Percentiles rank a stretch among this genome's conserved stretches.
Conservation (phyloP, 2,329 filamentous ascomycete genomes). For the Pseudogymnoascus sp. region DNA sequence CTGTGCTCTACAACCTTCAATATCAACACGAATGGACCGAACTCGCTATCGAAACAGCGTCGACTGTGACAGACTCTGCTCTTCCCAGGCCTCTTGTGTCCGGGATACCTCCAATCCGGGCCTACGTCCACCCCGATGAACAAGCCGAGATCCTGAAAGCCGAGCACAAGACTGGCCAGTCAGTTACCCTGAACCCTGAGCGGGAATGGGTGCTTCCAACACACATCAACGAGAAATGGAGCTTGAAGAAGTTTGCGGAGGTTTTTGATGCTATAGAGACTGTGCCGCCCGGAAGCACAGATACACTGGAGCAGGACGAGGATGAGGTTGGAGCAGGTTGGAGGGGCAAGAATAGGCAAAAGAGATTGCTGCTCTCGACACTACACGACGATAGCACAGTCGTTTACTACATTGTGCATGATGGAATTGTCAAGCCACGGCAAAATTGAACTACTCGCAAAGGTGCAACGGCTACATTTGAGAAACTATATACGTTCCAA, state of each 20-base stretch:
- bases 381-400: conserved; percentile 75
- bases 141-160: conserved; percentile 65
- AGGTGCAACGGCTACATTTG: neutral
- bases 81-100: conserved; percentile 59
- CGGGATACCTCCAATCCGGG: conserved; percentile 62
- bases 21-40: conserved; percentile 70
- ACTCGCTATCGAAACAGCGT: conserved; percentile 46
- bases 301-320: conserved; percentile 20
- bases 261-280: conserved; percentile 58
- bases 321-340: conserved; percentile 33
- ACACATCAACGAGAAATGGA: conserved; percentile 67
- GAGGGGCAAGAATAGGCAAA: conserved; percentile 43
- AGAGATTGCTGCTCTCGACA: conserved; percentile 66
- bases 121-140: conserved; percentile 77
- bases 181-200: conserved; percentile 46
- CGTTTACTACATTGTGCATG: conserved; percentile 77
- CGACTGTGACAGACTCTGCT: conserved; percentile 32
- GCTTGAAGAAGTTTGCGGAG: conserved; percentile 54
- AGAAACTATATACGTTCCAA: neutral
- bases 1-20: conserved; percentile 63
- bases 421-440: conserved; percentile 78
- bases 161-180: conserved; percentile 42
- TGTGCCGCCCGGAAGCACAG: conserved; percentile 34
- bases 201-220: conserved; percentile 72
- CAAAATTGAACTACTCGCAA: conserved; percentile 54